Conservation (phyloP, 352 stramenopile species). For the Globisporangium echinulatum region DNA sequence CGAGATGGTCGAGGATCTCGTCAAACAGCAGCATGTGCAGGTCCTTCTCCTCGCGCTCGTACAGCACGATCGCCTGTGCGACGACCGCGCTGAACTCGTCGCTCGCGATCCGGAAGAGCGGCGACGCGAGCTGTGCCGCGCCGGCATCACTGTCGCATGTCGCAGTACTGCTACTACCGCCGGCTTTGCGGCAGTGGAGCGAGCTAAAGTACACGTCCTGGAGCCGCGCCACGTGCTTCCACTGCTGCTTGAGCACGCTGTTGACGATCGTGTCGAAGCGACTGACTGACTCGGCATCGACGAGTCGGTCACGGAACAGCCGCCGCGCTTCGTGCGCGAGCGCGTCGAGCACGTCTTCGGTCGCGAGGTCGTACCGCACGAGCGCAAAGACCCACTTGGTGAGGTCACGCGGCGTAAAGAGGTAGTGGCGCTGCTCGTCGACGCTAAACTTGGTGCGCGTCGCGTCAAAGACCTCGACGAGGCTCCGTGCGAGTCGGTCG, state of each 20-base stretch:
- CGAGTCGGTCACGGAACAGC: slow-evolving; percentile 89
- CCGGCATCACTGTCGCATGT: slow-evolving; percentile 5
- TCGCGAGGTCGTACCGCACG: slow-evolving; percentile 85
- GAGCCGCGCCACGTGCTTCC: slow-evolving; percentile 70
- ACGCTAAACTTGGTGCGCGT: slow-evolving; percentile 89
- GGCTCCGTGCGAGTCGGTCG: slow-evolving; percentile 76
- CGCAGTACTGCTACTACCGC: slow-evolving; percentile 8
- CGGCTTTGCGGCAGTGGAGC: slow-evolving; percentile 39
- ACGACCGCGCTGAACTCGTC: slow-evolving; percentile 87
- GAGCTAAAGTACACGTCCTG: slow-evolving; percentile 87
- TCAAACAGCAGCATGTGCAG: slow-evolving; percentile 92
- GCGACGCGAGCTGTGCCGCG: slow-evolving; percentile 13
- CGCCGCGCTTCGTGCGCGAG: slow-evolving; percentile 84
- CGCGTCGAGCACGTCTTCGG: slow-evolving; percentile 88
- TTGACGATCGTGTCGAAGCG: slow-evolving; percentile 87
- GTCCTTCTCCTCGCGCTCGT: slow-evolving; percentile 93
- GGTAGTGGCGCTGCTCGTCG: slow-evolving; percentile 92
- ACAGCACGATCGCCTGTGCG: slow-evolving; percentile 88
- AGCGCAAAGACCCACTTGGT: slow-evolving; percentile 90
- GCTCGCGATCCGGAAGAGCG: slow-evolving; percentile 49
- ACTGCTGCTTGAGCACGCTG: slow-evolving; percentile 80
- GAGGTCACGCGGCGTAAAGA: slow-evolving; percentile 91
- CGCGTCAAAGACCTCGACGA: slow-evolving; percentile 90
- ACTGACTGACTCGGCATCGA: slow-evolving; percentile 61
- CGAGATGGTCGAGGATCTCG: slow-evolving; percentile 89